These are phyloP conservation scores for Zalaria sp. DNA, from an alignment of 2,329 filamentous ascomycete genomes.

Conservation along the genomic window DNA sequence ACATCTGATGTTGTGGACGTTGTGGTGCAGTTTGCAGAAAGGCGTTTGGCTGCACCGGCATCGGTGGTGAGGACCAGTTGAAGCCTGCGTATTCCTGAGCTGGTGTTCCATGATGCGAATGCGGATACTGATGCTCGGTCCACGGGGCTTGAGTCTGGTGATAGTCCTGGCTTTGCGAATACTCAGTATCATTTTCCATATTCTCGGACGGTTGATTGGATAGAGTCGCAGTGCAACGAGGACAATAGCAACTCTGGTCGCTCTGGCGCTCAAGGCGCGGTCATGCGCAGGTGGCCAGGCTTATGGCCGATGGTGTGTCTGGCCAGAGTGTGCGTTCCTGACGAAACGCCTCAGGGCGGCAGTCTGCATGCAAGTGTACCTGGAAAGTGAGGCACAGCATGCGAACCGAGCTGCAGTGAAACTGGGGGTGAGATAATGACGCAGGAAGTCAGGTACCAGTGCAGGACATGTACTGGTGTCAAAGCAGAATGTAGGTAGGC, in stretches of 20 bases:
- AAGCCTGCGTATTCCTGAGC: conserved; percentile 54
- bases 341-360: not conserved
- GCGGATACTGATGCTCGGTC: conserved; percentile 30
- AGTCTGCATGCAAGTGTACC: conserved; percentile 4
- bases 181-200: conserved; percentile 21
- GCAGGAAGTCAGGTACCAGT: conserved; percentile 3
- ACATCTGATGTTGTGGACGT: conserved; percentile 36
- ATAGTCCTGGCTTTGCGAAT: conserved; percentile 29
- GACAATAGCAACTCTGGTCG: not conserved
- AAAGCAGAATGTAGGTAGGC: not conserved
- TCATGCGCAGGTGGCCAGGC: not conserved
- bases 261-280: not conserved
- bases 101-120: conserved; percentile 53
- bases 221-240: not conserved
- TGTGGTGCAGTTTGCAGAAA: conserved; percentile 42
- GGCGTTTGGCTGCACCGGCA: conserved; percentile 40
- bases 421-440: not conserved
- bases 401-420: conserved; percentile 4
- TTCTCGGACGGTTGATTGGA: not conserved
- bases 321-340: not conserved
- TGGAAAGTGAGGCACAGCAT: conserved; percentile 3
- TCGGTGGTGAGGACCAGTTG: conserved; percentile 48
- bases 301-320: conserved; percentile 1
- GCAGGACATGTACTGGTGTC: not conserved
- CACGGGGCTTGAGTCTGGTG: conserved; percentile 24